Evolutionary conservation across 768 basidiomycete genomes (phyloP), one percentile per base, ranked within the genome.

Genomic region (Holtermannia corniformis): DNA sequence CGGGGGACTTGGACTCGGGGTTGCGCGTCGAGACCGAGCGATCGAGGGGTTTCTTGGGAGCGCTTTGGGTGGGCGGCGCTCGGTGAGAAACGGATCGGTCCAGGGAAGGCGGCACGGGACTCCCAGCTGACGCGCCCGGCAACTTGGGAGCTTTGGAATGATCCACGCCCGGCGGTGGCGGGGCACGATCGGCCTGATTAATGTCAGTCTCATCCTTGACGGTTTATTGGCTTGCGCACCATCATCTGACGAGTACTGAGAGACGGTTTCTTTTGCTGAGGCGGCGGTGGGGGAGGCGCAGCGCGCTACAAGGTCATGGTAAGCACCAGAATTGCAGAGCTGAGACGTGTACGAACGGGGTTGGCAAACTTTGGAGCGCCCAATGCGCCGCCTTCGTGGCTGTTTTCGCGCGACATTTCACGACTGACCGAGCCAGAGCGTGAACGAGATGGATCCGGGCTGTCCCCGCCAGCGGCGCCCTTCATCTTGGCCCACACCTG

Each of bases 11-110:
- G 3, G 77, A 66, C 51, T 57, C 41, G 0, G 86, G 84, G 12
- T 82, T 78, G 26, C 90, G 84, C 62, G 88, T 86, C 2, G 89
- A 91, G 32, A 84, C 83, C 22, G 88, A 88, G 49, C 89, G 84
- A 76, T 93, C 90, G 49, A 93, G 81, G 3, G 84, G 61, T 22
- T 85, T 83, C 0, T 81, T 78, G 23, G 78, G 78, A 1, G 81
- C 71, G 3, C 79, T 74, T 0, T 85, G 82, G 2, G 86, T 83
- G 1, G 87, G 79, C 0, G 87, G 87, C 0, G 84, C 82, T 21
- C 88, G 84, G 4, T 86, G 82, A 64, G 85, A 86, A 13, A 82
- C 68, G 11, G 78, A 74, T 3, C 87, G 41, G 73, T 75, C 26
- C 63, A 73, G 22, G 55, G 65, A 41, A 69, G 73, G 57, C 5